These are phyloP conservation scores for Onygenales sp. DNA, from an alignment of 2,329 filamentous ascomycete genomes.

Conservation along the genomic window DNA sequence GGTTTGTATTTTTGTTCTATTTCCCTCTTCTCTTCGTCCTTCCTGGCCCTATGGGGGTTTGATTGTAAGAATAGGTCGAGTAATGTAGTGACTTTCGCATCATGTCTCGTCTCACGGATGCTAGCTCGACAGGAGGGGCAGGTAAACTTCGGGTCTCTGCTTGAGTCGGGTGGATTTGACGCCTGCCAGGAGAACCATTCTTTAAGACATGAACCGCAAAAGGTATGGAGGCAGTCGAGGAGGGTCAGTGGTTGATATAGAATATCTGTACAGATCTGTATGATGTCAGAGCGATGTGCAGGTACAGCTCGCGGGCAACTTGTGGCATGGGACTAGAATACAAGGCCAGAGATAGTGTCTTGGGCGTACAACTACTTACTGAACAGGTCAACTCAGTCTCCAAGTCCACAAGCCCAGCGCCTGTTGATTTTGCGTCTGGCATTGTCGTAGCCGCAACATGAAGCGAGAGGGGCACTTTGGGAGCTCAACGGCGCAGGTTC, in stretches of 20 bases:
- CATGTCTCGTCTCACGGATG: constrained; percentile 79
- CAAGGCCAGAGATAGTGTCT: background rate
- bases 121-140: constrained; percentile 85
- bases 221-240: constrained; percentile 89
- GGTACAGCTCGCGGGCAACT: background rate
- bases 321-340: background rate
- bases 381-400: constrained; percentile 94
- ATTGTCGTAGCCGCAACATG: constrained; percentile 2
- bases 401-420: constrained; percentile 51
- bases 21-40: constrained; percentile 63
- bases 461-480: background rate
- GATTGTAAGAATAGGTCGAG: constrained; percentile 78
- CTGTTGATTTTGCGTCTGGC: constrained; percentile 5
- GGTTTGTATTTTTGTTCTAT: constrained; percentile 67
- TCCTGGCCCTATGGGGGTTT: constrained; percentile 65
- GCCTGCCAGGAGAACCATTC: constrained; percentile 90
- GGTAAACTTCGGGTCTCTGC: constrained; percentile 54
- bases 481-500: background rate
- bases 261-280: constrained; percentile 89
- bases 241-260: constrained; percentile 84
- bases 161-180: constrained; percentile 39
- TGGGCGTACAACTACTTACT: constrained; percentile 47
- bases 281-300: background rate
- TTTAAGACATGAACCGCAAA: constrained; percentile 89
- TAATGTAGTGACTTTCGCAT: constrained; percentile 81